Base-by-base conservation (phyloP, 768 basidiomycete genomes). In the Rhizopogon sp. region DNA sequence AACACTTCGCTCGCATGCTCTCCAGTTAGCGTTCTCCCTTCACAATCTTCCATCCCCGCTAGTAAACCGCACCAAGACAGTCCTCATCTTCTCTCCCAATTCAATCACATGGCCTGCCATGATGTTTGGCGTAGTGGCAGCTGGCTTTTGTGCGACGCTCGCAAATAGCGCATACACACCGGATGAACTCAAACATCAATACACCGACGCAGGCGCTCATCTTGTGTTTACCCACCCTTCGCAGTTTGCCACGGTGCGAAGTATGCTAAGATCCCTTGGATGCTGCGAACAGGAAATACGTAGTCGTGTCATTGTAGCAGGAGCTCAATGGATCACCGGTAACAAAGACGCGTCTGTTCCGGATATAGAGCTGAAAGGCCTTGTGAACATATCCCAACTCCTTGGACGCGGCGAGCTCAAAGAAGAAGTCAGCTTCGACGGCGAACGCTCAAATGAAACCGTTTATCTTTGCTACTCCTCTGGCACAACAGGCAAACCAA, bases 401-500 rank as follows among this genome's bases (percentile, higher is more conserved):
- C 66, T 87, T 20, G 70, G 70, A 0, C 66, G 73, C 2, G 82
- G 87, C 3, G 65, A 69, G 13, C 71, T 88, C 10, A 55, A 61
- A 10, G 62, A 72, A 4, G 86, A 88, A 62, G 83, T 80, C 58
- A 73, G 69, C 60, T 83, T 85, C 47, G 74, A 82, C 11, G 83
- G 79, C 0, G 59, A 74, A 0, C 64, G 72, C 17, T 74, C 83
- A 2, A 64, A 83, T 52, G 83, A 87, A 61, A 89, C 89, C 0
- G 68, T 74, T 3, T 82, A 81, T 59, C 63, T 90, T 39, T 89
- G 85, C 55, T 90, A 90, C 55, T 74, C 70, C 6, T 72, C 71
- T 65, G 90, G 90, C 5, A 92, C 90, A 1, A 90, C 87, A 0
- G 88, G 90, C 2, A 83, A 83, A 58, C 84, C 90, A 2, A 93